phyloP scores from a whole-genome alignment of 352 stramenopile genomes.

The Globisporangium perplexum region DNA sequence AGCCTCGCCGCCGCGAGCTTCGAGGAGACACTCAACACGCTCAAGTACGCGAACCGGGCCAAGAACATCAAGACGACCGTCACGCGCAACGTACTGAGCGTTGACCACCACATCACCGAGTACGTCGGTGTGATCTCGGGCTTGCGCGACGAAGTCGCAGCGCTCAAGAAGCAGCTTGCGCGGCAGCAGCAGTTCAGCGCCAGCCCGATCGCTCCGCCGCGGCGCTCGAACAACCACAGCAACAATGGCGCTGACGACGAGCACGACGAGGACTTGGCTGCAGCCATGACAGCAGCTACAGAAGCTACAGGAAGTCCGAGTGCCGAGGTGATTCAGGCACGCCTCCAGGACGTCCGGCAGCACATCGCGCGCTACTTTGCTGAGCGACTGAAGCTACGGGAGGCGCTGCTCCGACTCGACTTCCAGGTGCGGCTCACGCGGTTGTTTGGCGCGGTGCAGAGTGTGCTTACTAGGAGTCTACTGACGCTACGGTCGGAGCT shows the following conservation, averaged over 20 bases:
- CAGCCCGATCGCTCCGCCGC: neutral
- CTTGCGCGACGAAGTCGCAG: slow-evolving; percentile 82
- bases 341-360: slow-evolving; percentile 40
- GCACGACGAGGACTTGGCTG: neutral
- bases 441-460: neutral
- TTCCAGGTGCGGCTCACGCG: slow-evolving; percentile 32
- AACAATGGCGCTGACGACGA: slow-evolving; percentile 19
- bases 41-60: slow-evolving; percentile 98
- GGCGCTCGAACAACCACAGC: neutral
- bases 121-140: slow-evolving; percentile 84
- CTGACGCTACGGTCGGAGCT: neutral
- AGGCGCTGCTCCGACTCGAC: slow-evolving; percentile 73
- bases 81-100: slow-evolving; percentile 78
- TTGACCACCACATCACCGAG: slow-evolving; percentile 84
- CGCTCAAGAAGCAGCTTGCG: slow-evolving; percentile 62
- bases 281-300: neutral
- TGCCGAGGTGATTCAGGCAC: slow-evolving; percentile 5
- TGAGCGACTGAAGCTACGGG: slow-evolving; percentile 76
- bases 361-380: slow-evolving; percentile 84
- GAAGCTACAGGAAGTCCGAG: neutral
- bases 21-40: slow-evolving; percentile 96
- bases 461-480: neutral
- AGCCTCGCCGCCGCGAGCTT: slow-evolving; percentile 72
- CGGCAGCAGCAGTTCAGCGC: slow-evolving; percentile 16
- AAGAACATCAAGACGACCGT: slow-evolving; percentile 98